A percentile compares a stretch with the other conserved stretches of the same genome.
Conservation (phyloP, 208 protist species). For the Leishmania amazonensis region DNA sequence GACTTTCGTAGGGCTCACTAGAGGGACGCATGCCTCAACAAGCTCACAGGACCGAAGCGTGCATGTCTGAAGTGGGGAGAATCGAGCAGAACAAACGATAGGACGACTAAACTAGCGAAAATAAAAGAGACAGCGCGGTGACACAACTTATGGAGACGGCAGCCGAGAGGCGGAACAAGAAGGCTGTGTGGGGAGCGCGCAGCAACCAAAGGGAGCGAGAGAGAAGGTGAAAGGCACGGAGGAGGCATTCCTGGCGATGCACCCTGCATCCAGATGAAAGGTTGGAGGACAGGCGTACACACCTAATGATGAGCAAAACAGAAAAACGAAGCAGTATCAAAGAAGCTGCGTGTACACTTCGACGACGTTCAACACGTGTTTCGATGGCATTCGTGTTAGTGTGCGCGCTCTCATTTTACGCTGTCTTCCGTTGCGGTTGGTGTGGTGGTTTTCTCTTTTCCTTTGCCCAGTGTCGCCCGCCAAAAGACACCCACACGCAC, state of each 20-base stretch:
- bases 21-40: neutral
- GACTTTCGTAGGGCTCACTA: neutral
- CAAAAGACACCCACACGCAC: neutral
- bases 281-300: neutral
- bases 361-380: neutral
- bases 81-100: neutral
- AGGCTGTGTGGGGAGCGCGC: neutral
- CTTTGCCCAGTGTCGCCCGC: neutral
- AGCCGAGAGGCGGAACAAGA: neutral
- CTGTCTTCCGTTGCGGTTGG: neutral
- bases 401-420: neutral
- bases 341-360: neutral
- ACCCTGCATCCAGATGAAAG: neutral
- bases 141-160: neutral
- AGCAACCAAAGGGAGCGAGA: neutral
- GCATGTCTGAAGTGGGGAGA: neutral
- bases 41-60: neutral
- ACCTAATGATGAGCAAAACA: neutral
- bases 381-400: neutral
- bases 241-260: neutral
- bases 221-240: neutral
- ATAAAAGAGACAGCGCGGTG: neutral
- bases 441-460: neutral
- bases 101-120: neutral
- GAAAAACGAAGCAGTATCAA: neutral